Conservation (phyloP, 768 basidiomycete genomes). For the Phylloporus sp. region DNA sequence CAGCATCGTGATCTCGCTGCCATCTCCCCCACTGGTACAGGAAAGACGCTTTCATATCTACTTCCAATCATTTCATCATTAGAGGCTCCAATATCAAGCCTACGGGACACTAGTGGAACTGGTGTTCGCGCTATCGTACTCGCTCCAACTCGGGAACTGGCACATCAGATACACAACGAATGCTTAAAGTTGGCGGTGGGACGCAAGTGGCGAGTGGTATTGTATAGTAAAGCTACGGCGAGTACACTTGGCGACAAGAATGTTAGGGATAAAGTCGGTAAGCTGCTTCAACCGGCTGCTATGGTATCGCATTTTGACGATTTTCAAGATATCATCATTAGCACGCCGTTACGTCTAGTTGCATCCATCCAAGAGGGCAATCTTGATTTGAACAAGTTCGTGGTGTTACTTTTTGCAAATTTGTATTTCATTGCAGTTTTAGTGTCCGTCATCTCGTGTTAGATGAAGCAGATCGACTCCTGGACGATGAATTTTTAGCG, state of each 20-base stretch:
- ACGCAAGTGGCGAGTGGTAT: conserved; percentile 73
- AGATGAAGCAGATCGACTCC: conserved; percentile 88
- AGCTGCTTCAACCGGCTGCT: conserved; percentile 25
- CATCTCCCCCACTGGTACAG: conserved; percentile 95
- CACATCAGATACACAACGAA: conserved; percentile 92
- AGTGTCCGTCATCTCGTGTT: conserved; percentile 84
- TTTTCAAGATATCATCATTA: conserved; percentile 75
- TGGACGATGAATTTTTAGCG: conserved; percentile 82
- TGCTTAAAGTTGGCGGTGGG: conserved; percentile 76
- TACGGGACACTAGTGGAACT: conserved; percentile 39
- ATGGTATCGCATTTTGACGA: not conserved
- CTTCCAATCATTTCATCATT: conserved; percentile 71
- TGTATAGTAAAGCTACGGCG: conserved; percentile 89
- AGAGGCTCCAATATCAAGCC: conserved; percentile 47
- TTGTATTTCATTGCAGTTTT: conserved; percentile 2
- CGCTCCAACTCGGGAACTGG: conserved; percentile 93
- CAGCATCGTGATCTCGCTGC: conserved; percentile 85
- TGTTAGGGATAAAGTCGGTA: conserved; percentile 73
- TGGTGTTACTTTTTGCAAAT: conserved; percentile 9
- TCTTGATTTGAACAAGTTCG: conserved; percentile 70
- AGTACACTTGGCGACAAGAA: conserved; percentile 69
- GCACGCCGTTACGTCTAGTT: conserved; percentile 87
- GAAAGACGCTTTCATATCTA: conserved; percentile 92
- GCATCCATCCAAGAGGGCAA: conserved; percentile 66
- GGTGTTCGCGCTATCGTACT: conserved; percentile 79